Base-by-base conservation (phyloP, 2,329 filamentous ascomycete species). In the Fusarium fujikuroi region DNA sequence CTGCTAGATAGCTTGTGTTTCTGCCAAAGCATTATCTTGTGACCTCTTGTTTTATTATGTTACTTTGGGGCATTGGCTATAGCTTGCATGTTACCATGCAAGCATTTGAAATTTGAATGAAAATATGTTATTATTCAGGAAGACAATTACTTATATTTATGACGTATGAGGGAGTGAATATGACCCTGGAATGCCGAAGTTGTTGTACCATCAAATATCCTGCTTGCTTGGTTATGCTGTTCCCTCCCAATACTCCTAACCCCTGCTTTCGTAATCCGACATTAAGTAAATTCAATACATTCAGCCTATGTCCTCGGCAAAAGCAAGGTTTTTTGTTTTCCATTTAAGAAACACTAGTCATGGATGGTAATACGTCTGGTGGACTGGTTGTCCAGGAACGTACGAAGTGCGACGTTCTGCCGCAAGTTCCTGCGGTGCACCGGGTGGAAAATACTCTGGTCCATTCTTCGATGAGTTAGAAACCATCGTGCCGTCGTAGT, bases 301-400 rank as follows among this genome's bases (percentile, higher is more conserved):
- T 36, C 49, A 54, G 40, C 60, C 57, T 60, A 32, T 42, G 34
- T 28, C 23, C n/a, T 30, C 64, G 46, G 56, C 25, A 60, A 60
- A 25, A 23, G 42, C 46, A 49, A 37, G 59, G 54, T 28, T 6
- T 40, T 50, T 23, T n/a, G 21, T 56, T 56, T 32, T 23, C 15
- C 23, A 28, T 42, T n/a, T 16, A 15, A n/a, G 37, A 9, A 25
- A 28, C 8, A 21, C 40, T 15, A 21, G 30, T 72, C 59, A 78
- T 52, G 76, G 76, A 43, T 78, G 76, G 42, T 78, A 78, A 42
- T 78, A 78, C 28, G 76, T 78, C 37, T 78, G 62, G 36, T 78
- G 76, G 32, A 58, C 39, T 34, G 70, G 58, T 16, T 69, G 53
- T 9, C 72, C 70, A 14, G 64, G 53, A 12, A 56, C 44, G 47